Evolutionary conservation across 495 filamentous ascomycete genomes (phyloP).

Genomic region (Talaromyces proteolyticus): DNA sequence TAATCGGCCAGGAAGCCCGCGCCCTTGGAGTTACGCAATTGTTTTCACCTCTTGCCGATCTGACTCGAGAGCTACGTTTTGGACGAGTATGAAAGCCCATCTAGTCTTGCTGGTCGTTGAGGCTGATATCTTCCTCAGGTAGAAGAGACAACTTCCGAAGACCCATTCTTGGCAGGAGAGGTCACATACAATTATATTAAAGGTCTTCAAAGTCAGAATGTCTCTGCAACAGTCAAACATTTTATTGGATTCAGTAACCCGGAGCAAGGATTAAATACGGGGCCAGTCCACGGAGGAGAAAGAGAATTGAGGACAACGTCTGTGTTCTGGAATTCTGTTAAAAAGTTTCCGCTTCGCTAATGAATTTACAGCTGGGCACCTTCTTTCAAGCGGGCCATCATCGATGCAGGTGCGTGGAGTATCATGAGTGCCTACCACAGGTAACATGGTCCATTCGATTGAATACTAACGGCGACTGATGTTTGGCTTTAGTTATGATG

Average conservation of each 20-base stretch:
- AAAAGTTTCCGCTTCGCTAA: neutral
- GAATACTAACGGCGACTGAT: neutral
- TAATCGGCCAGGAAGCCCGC: slow-evolving; percentile 54
- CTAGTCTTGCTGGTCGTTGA: too few species aligned
- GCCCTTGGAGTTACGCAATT: slow-evolving; percentile 63
- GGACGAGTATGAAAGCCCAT: slow-evolving; percentile 38
- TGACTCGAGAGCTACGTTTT: slow-evolving; percentile 61
- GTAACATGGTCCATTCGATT: slow-evolving; percentile 15
- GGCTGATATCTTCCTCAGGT: slow-evolving; percentile 28
- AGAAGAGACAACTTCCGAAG: slow-evolving; percentile 65
- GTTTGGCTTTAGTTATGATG: slow-evolving; percentile 45
- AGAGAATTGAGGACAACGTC: slow-evolving; percentile 59
- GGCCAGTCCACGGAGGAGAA: slow-evolving; percentile 62
- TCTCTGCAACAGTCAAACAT: slow-evolving; percentile 66
- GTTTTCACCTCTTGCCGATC: slow-evolving; percentile 61
- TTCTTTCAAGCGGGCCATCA: slow-evolving; percentile 59
- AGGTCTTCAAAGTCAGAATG: slow-evolving; percentile 56
- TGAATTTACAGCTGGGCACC: slow-evolving; percentile 45
- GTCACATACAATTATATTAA: slow-evolving; percentile 54
- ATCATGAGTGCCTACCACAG: slow-evolving; percentile 67
- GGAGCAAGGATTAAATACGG: slow-evolving; percentile 64
- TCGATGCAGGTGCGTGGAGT: slow-evolving; percentile 58
- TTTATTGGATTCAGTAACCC: slow-evolving; percentile 59
- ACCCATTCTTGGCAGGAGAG: slow-evolving; percentile 55
- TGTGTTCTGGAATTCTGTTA: neutral